These are phyloP conservation scores for Coemansia sp. DNA, from an alignment of 192 early-diverging fungal species.

Conservation along the genomic window DNA sequence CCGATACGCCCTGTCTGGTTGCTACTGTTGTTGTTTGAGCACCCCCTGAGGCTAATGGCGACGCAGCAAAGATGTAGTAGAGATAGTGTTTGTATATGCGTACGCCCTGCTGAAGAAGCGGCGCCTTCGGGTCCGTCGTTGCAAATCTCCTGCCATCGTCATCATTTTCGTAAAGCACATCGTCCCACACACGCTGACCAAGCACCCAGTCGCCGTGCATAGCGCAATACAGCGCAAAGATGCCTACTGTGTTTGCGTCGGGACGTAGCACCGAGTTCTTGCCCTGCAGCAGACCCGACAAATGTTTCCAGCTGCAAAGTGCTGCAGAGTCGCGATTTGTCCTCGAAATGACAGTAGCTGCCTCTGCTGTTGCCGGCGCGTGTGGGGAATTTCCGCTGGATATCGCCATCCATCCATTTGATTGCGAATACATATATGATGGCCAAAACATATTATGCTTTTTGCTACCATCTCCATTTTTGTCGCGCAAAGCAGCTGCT, in stretches of 20 bases:
- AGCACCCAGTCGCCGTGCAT: slow-evolving; percentile 26
- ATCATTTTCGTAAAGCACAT: slow-evolving; percentile 7
- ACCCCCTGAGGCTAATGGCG: slow-evolving; percentile 6
- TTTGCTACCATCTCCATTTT: not conserved
- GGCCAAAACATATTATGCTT: slow-evolving; percentile 35
- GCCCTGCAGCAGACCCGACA: slow-evolving; percentile 4
- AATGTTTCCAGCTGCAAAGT: slow-evolving; percentile 26
- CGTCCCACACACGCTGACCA: slow-evolving; percentile 38
- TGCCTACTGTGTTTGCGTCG: slow-evolving; percentile 29
- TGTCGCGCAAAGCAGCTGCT: not conserved
- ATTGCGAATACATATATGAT: slow-evolving; percentile 38
- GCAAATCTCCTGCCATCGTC: not conserved
- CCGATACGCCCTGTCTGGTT: too few species aligned
- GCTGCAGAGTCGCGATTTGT: slow-evolving; percentile 9
- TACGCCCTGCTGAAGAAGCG: slow-evolving; percentile 10
- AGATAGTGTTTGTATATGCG: slow-evolving; percentile 43
- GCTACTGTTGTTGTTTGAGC: not conserved
- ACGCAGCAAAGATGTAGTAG: slow-evolving; percentile 13
- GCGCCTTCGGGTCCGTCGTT: not conserved
- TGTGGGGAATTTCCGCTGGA: not conserved
- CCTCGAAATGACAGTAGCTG: not conserved
- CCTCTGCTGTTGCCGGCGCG: not conserved
- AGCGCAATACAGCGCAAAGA: slow-evolving; percentile 28
- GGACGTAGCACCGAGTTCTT: slow-evolving; percentile 12
- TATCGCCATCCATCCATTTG: slow-evolving; percentile 16